Conservation (phyloP, 208 protist species). For the Trypanosoma vivax region DNA sequence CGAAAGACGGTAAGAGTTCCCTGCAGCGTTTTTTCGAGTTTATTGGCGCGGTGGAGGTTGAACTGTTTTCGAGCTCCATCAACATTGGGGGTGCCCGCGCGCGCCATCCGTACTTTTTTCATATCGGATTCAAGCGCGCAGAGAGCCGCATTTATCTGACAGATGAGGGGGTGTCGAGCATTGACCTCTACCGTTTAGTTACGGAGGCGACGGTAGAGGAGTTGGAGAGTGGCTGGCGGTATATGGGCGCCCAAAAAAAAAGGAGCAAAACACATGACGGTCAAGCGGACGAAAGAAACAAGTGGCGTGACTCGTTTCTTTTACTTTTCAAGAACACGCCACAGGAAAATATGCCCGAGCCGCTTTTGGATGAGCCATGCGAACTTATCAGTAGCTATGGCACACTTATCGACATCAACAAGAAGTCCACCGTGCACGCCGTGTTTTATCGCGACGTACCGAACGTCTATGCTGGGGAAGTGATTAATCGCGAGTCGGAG, state of each 20-base stretch:
- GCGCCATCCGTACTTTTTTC: slow-evolving; percentile 73
- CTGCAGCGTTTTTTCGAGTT: slow-evolving; percentile 70
- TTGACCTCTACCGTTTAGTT: slow-evolving; percentile 76
- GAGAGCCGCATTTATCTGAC: slow-evolving; percentile 63
- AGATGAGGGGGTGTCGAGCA: slow-evolving; percentile 35
- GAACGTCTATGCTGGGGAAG: slow-evolving; percentile 80
- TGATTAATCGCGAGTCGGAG: slow-evolving; percentile 27
- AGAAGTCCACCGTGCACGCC: slow-evolving; percentile 59
- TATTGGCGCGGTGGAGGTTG: slow-evolving; percentile 65
- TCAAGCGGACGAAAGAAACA: not conserved
- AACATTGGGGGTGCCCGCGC: slow-evolving; percentile 60
- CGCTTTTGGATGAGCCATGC: slow-evolving; percentile 23
- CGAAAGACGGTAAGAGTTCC: slow-evolving; percentile 19
- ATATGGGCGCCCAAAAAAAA: slow-evolving; percentile 25
- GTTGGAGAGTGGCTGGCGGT: slow-evolving; percentile 61
- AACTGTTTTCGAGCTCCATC: slow-evolving; percentile 60
- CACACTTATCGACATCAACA: slow-evolving; percentile 52
- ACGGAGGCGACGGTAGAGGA: slow-evolving; percentile 65
- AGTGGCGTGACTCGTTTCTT: slow-evolving; percentile 41
- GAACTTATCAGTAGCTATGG: slow-evolving; percentile 67
- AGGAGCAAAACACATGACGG: not conserved
- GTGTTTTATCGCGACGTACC: slow-evolving; percentile 74
- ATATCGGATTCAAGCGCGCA: slow-evolving; percentile 56
- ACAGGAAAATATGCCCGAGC: slow-evolving; percentile 8
- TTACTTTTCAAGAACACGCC: slow-evolving; percentile 40